Base-by-base conservation (phyloP, 257 asterid genomes). In the Prunella vulgaris region DNA sequence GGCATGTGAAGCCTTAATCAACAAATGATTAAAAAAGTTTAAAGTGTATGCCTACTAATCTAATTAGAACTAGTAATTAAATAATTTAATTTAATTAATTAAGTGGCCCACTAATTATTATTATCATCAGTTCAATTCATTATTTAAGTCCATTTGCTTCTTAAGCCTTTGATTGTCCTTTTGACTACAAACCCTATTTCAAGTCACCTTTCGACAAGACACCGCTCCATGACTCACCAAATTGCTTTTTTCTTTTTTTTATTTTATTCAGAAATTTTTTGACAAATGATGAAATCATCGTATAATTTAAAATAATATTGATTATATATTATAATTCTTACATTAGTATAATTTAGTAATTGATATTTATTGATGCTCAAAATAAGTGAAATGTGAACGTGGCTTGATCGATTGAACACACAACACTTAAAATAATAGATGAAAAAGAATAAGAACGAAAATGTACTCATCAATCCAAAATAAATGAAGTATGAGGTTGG, bases 181-280 rank as follows among this genome's bases (percentile, higher is more conserved):
- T 87, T 86, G 92, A 90, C 97, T 86, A 58, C 70, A 58, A 67
- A 69, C 84, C 81, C 84, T 79, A 85, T 84, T 68, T 51, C 75
- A 69, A 66, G 70, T 63, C 81, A 69, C 87, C 71, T 85, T 85
- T 68, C 59, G 83, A 76, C 84, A 68, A 69, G 78, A 54, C 74
- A 74, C 79, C 80, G 81, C 83, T 77, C 83, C 80, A 73, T 76
- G 72, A 78, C 80, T 65, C 80, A 70, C 66, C 54, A 73, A 32
- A 40, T 78, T 73, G 44, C 53, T 54, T 73, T 82, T 5, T 65
- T 60, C n/a, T n/a, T 4, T 20, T 28, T 46, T 18, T 60, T 65
- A 1, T 12, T 66, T 33, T 49, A 48, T n/a, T 48, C 6, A n/a
- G n/a, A n/a, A n/a, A n/a, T n/a, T n/a, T n/a, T n/a, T n/a, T n/a